Conservation (phyloP, 345 rosid species). For the Salix exigua region DNA sequence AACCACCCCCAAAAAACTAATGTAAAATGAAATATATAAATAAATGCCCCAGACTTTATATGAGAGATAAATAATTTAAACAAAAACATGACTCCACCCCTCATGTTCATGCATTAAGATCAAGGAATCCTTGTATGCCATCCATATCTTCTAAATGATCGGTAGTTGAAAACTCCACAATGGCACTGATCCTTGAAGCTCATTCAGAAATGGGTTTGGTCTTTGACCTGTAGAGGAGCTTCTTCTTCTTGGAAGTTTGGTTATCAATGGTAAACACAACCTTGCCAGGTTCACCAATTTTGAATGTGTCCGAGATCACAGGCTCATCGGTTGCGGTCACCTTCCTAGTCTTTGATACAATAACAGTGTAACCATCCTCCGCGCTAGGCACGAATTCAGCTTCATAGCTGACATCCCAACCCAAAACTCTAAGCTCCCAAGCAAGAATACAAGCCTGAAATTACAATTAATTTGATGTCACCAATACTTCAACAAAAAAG, state of each 20-base stretch:
- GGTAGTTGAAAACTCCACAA: neutral
- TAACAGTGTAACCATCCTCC: constrained; percentile 41
- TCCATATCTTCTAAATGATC: neutral
- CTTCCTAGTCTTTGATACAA: constrained; percentile 42
- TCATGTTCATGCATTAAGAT: neutral
- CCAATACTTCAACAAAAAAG: neutral
- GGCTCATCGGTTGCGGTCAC: constrained; percentile 29
- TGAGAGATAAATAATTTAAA: neutral
- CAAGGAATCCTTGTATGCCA: neutral
- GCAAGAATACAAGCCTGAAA: constrained; percentile 25
- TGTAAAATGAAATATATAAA: neutral
- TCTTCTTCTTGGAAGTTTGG: constrained; percentile 47
- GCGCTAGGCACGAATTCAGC: constrained; percentile 42
- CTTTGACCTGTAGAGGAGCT: constrained; percentile 47
- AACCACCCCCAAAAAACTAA: constrained; percentile 1
- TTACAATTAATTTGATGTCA: neutral
- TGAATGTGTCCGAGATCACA: constrained; percentile 33
- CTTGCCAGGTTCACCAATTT: constrained; percentile 42
- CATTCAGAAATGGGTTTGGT: constrained; percentile 27
- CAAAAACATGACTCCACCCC: neutral
- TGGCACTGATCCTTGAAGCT: constrained; percentile 4
- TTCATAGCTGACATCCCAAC: constrained; percentile 50
- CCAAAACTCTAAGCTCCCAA: constrained; percentile 50
- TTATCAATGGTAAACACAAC: constrained; percentile 40
- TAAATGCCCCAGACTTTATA: constrained; percentile 8